Percentiles rank a stretch among this genome's conserved stretches.
phyloP scores from a whole-genome alignment of 2,329 filamentous ascomycete species.

The Pseudodiploospora longispora region DNA sequence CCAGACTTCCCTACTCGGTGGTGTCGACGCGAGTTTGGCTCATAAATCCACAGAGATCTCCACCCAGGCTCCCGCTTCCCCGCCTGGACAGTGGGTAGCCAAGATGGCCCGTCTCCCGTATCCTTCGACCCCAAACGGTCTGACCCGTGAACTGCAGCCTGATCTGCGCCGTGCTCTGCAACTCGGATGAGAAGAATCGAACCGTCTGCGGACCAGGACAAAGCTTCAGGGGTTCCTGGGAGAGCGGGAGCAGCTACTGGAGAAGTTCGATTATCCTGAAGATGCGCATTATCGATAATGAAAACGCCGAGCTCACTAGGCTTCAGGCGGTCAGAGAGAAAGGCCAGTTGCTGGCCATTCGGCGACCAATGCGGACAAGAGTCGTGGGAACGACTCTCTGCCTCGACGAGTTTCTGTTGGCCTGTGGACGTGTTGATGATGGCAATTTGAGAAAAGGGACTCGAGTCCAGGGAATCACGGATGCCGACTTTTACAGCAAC shows the following conservation, averaged over 20 bases:
- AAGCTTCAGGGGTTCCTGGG: not conserved
- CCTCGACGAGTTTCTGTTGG: not conserved
- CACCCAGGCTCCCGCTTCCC: not conserved
- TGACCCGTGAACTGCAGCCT: not conserved
- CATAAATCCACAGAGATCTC: not conserved
- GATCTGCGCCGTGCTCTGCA: not conserved
- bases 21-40: not conserved
- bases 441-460: not conserved
- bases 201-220: constrained; percentile 1
- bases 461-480: not conserved
- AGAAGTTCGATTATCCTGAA: not conserved
- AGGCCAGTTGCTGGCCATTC: not conserved
- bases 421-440: not conserved
- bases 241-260: not conserved
- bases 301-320: not conserved
- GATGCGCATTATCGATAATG: not conserved
- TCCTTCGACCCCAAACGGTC: not conserved
- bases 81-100: not conserved
- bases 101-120: not conserved
- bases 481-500: not conserved
- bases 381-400: not conserved
- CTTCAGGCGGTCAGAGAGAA: not conserved
- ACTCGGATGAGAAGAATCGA: not conserved
- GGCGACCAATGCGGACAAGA: not conserved
- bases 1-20: not conserved